Conservation (phyloP, 352 stramenopile species). For the Phytopythium sindhum region DNA sequence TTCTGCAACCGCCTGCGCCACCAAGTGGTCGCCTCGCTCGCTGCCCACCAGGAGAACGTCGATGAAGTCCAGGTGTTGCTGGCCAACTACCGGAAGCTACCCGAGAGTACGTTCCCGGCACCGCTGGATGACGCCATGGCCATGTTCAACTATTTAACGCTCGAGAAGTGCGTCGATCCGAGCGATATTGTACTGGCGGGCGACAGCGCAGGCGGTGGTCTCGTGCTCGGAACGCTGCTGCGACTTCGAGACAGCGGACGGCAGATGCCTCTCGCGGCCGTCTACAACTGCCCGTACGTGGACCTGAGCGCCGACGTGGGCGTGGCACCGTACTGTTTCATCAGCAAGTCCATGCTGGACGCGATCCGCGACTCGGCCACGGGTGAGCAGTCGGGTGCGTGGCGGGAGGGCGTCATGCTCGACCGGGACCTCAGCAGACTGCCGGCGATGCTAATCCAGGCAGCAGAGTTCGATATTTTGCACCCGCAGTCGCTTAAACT, state of each 20-base stretch:
- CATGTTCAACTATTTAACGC: conserved; percentile 45
- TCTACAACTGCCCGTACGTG: conserved; percentile 49
- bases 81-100: conserved; percentile 69
- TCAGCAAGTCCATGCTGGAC: conserved; percentile 35
- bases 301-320: conserved; percentile 29
- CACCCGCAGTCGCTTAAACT: conserved; percentile 37
- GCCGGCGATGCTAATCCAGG: conserved; percentile 42
- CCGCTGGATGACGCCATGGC: conserved; percentile 44
- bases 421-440: conserved; percentile 37
- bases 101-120: conserved; percentile 33
- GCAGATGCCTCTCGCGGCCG: conserved; percentile 25
- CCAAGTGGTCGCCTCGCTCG: conserved; percentile 11
- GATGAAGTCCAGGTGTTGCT: conserved; percentile 46
- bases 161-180: conserved; percentile 19
- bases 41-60: neutral
- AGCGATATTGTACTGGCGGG: conserved; percentile 37
- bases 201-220: conserved; percentile 48
- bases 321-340: conserved; percentile 43
- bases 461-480: conserved; percentile 45
- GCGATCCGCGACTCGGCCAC: conserved; percentile 21
- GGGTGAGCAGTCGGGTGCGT: conserved; percentile 9
- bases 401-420: conserved; percentile 35
- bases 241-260: conserved; percentile 22
- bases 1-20: conserved; percentile 39
- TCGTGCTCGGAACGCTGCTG: conserved; percentile 43